Evolutionary conservation across 2,329 filamentous ascomycete species (phyloP).

Genomic region (Thyridium curvatum): DNA sequence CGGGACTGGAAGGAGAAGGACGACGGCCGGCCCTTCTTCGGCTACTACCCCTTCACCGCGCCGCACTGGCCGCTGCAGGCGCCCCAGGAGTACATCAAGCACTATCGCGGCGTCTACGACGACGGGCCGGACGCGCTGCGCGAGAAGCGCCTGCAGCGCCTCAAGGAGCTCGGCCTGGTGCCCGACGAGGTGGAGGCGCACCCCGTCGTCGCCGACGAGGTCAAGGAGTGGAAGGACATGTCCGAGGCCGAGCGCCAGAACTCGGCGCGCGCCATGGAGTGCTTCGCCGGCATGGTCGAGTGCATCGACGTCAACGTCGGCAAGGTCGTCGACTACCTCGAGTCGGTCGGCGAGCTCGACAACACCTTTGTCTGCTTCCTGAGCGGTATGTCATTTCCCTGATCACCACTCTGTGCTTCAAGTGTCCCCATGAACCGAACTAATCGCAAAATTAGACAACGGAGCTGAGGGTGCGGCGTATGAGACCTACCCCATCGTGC

Average conservation of each 20-base stretch:
- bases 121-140: slow-evolving; percentile 53
- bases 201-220: slow-evolving; percentile 40
- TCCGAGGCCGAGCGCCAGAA: slow-evolving; percentile 36
- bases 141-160: slow-evolving; percentile 41
- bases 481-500: slow-evolving; percentile 13
- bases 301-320: slow-evolving; percentile 54
- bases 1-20: slow-evolving; percentile 33
- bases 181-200: slow-evolving; percentile 43
- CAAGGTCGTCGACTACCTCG: slow-evolving; percentile 49
- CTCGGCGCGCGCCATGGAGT: slow-evolving; percentile 50
- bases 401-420: no score
- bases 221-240: slow-evolving; percentile 40
- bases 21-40: slow-evolving; percentile 45
- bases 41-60: slow-evolving; percentile 53
- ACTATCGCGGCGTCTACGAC: slow-evolving; percentile 54
- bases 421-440: no score
- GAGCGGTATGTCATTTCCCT: no score
- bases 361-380: slow-evolving; percentile 60
- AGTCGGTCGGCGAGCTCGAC: slow-evolving; percentile 49
- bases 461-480: slow-evolving; percentile 19
- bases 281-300: slow-evolving; percentile 58
- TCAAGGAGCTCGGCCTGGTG: slow-evolving; percentile 52
- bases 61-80: slow-evolving; percentile 59
- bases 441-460: no score
- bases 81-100: slow-evolving; percentile 44